Percentiles rank a stretch among this genome's conserved stretches.
These are phyloP conservation scores for Eimeria sp. DNA, from an alignment of 169 alveolate species.

Conservation along the genomic window DNA sequence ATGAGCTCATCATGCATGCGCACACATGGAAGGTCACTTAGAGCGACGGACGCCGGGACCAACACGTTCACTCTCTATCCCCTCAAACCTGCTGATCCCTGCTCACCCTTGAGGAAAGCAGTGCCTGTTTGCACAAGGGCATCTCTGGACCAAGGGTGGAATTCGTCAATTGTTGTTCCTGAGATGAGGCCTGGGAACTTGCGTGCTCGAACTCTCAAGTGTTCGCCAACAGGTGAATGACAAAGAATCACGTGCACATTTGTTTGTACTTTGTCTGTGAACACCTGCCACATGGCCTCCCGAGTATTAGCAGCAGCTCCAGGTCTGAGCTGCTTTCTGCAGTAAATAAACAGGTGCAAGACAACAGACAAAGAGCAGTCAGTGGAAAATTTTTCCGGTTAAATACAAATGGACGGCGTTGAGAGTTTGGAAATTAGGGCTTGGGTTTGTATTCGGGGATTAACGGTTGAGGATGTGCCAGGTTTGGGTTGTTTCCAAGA, in stretches of 20 bases:
- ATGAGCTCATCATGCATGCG: too few relatives aligned
- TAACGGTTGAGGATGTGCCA: neutral
- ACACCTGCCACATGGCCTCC: slow-evolving; percentile 94
- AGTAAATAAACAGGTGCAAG: neutral
- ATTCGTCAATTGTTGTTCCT: slow-evolving; percentile 97
- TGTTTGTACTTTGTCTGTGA: slow-evolving; percentile 87
- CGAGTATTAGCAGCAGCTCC: slow-evolving; percentile 93
- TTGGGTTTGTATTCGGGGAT: neutral
- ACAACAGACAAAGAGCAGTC: neutral
- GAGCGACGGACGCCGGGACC: neutral
- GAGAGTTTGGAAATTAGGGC: neutral
- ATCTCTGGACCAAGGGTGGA: slow-evolving; percentile 98
- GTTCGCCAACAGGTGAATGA: slow-evolving; percentile 98
- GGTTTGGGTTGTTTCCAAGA: neutral
- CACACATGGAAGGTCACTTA: too few relatives aligned
- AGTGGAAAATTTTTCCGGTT: too few relatives aligned
- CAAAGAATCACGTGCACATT: slow-evolving; percentile 96
- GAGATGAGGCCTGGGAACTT: slow-evolving; percentile 97
- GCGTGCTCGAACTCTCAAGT: slow-evolving; percentile 96
- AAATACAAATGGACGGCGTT: neutral
- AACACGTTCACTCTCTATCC: neutral
- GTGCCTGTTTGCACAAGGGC: slow-evolving; percentile 97
- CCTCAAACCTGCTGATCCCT: neutral
- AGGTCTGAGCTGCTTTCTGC: slow-evolving; percentile 93
- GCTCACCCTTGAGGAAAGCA: slow-evolving; percentile 92